Evolutionary conservation across 1,284 basidiomycete genomes (phyloP).

Genomic region (Ceratobasidium sp.): DNA sequence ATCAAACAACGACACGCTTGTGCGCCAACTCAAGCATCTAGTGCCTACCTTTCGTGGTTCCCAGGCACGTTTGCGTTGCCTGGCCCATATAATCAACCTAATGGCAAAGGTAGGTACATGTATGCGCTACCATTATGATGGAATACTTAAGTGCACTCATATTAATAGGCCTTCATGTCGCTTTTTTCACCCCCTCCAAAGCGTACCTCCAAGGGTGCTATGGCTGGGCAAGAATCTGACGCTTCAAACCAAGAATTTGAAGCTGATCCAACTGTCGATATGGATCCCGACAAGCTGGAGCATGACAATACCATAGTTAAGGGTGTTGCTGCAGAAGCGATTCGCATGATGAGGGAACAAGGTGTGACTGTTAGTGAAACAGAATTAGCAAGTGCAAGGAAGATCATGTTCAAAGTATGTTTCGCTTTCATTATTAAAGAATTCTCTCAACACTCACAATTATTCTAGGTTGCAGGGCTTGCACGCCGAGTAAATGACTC

Average conservation of each 20-base stretch:
- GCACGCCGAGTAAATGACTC: conserved; percentile 24
- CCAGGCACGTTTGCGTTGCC: not conserved
- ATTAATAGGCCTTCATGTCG: conserved; percentile 16
- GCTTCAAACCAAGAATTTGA: not conserved
- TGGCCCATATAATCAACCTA: conserved; percentile 30
- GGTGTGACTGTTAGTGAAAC: not conserved
- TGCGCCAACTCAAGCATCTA: not conserved
- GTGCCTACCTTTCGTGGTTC: conserved; percentile 21
- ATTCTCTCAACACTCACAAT: too few relatives aligned
- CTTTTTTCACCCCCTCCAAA: conserved; percentile 12
- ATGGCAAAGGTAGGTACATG: conserved; percentile 33
- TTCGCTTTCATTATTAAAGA: not conserved
- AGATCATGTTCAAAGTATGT: conserved; percentile 25
- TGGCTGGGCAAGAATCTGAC: not conserved
- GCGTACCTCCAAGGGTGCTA: not conserved
- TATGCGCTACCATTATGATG: too few relatives aligned
- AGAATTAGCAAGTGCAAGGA: not conserved
- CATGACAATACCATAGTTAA: conserved; percentile 1
- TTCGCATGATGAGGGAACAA: not conserved
- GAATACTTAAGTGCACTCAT: too few relatives aligned
- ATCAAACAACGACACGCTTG: conserved; percentile 28
- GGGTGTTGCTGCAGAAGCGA: conserved; percentile 3
- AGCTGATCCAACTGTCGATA: not conserved
- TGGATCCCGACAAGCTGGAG: conserved; percentile 27
- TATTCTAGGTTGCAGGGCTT: conserved; percentile 31